Base-by-base conservation (phyloP, 1,139 yeast species). In the Taphrina confusa region DNA sequence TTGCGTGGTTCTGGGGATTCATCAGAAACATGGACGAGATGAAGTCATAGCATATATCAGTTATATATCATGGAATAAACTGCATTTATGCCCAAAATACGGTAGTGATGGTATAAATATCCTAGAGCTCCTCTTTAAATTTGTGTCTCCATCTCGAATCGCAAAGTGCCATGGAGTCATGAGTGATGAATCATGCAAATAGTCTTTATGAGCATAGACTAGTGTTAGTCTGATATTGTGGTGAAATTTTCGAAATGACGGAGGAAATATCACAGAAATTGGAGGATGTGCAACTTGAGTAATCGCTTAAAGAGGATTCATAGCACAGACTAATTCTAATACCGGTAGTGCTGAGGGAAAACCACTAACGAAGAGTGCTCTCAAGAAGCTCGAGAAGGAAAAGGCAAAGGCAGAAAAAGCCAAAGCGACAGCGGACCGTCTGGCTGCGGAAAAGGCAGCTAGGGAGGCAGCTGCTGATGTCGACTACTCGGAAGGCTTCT, bases 361-460 rank as follows among this genome's bases (percentile, higher is more conserved):
- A 75, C 98, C 98, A 57, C 78, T 92, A 68, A 88, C 97, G 64
- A 92, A 92, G 76, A 92, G 90, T 73, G 98, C 96, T 1, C 78
- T 92, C 69, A 92, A 92, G 80, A 92, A 92, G 77, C 81, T 92
- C 65, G 95, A 88, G 73, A 92, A 92, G 73, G 97, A 91, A 74
- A 82, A 82, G 70, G 96, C 89, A 75, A 92, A 92, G 79, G 95
- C 87, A 66, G 84, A 81, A 69, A 90, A 90, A 80, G 91, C 91
- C 78, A 94, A 91, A 40, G 97, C 89, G 74, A 85, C 87, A 71
- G 97, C 92, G 63, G 95, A 86, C 46, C 90, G 88, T 74, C 77
- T 87, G 65, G 96, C 94, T 51, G 82, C 84, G 67, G 96, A 88
- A 73, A 84, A 84, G 74, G 91, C 90, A 60, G 96, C 87, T 66